Base-by-base conservation (phyloP, 2,329 filamentous ascomycete species). In the Raffaelea albimanens region DNA sequence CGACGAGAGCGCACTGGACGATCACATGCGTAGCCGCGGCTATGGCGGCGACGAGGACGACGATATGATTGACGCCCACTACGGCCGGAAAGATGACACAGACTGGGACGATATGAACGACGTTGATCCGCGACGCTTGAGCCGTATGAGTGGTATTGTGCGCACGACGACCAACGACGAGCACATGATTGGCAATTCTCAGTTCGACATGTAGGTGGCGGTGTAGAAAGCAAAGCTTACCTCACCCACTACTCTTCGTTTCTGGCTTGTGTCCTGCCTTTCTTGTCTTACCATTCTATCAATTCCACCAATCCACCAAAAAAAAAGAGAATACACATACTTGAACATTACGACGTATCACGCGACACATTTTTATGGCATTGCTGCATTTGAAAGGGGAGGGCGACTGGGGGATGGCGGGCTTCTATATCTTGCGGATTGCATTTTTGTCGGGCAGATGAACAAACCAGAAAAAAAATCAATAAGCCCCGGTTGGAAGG, bases 1-100 rank as follows among this genome's bases (percentile, higher is more conserved):
- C n/a, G 93, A 97, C 58, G 91, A 97, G 68, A 96, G 87, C 60
- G 87, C 87, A 2, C 82, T 98, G 48, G 90, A 97, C 45, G 87
- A 91, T 53, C 83, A 93, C 55, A 89, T 87, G 80, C 67, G 69
- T 48, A 72, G 72, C 51, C 67, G 71, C 44, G 58, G 61, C 31
- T 29, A 29, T 29, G 25, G 25, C 7, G 22, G 43, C 13, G 48
- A 52, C n/a, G 71, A 78, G 43, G 70, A 75, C 44, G 78, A 83
- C 53, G 73, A 80, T 21, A 81, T 82, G 78, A 71, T 77, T 48
- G 76, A 82, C 54, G 43, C 34, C 1, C 18, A 29, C 20, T n/a
- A 40, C n/a, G 33, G 19, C 11, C 40, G 36, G 9, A 60, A 55
- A 58, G 63, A 56, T 61, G 72, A 78, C 50, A 70, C 75, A 45